A percentile compares a stretch with the other conserved stretches of the same genome.
phyloP scores from a whole-genome alignment of 2,329 filamentous ascomycete genomes.

The Akanthomyces lecanii region DNA sequence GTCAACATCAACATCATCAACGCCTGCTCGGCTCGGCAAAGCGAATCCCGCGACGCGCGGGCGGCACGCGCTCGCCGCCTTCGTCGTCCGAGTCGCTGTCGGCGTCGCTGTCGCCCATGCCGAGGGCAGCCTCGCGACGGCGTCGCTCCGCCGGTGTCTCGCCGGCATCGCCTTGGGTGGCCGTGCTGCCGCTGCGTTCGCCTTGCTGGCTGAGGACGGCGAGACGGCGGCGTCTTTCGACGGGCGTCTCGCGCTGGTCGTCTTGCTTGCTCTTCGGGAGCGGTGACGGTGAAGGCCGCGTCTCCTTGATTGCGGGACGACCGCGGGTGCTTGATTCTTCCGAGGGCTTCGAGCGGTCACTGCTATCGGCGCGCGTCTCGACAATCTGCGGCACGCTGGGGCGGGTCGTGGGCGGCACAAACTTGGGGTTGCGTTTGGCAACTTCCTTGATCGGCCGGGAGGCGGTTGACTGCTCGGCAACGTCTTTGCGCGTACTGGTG shows the following conservation, averaged over 20 bases:
- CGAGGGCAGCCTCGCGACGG: conserved; percentile 69
- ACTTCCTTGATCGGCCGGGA: conserved; percentile 45
- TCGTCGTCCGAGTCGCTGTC: conserved; percentile 53
- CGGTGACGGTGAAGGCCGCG: conserved; percentile 9
- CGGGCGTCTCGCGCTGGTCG: conserved; percentile 55
- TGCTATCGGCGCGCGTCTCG: conserved; percentile 10
- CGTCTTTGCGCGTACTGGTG: conserved; percentile 54
- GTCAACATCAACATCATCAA: not conserved
- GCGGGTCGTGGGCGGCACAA: not conserved
- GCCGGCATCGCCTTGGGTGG: conserved; percentile 34
- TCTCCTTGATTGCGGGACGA: conserved; percentile 4
- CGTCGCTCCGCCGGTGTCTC: conserved; percentile 74
- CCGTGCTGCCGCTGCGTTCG: conserved; percentile 14
- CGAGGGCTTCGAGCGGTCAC: not conserved
- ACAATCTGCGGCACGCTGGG: conserved; percentile 15
- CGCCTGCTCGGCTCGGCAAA: conserved; percentile 48
- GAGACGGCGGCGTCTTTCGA: conserved; percentile 63
- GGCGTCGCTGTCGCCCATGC: conserved; percentile 45
- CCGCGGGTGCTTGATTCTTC: conserved; percentile 6
- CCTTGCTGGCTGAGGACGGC: conserved; percentile 37
- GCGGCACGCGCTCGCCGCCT: conserved; percentile 50
- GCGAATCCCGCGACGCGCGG: conserved; percentile 52
- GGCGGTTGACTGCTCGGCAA: conserved; percentile 48
- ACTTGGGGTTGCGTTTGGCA: conserved; percentile 32
- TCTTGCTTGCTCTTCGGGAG: conserved; percentile 8